These are phyloP conservation scores for Canariomyces notabilis DNA, from an alignment of 2,329 filamentous ascomycete species.

Conservation along the genomic window DNA sequence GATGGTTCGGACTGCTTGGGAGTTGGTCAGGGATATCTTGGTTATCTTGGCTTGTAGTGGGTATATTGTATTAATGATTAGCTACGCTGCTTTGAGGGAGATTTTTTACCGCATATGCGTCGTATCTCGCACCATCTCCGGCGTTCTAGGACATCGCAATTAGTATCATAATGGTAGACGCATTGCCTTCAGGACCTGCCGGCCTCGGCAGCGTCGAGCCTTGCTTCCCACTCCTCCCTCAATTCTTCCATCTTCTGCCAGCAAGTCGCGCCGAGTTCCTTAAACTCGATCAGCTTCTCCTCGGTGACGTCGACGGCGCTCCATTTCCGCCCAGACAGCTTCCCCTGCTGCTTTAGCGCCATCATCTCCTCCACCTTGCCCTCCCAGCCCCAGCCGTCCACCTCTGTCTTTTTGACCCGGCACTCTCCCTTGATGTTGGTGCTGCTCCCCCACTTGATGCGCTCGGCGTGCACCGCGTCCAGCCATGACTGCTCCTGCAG, in stretches of 20 bases:
- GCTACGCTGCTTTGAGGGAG: not conserved
- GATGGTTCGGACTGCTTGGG: too few relatives aligned
- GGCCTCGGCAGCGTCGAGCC: constrained; percentile 26
- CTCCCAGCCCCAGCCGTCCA: constrained; percentile 78
- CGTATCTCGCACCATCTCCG: not conserved
- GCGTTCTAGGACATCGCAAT: not conserved
- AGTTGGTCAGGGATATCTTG: too few relatives aligned
- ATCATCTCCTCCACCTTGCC: constrained; percentile 44
- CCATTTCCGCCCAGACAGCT: constrained; percentile 54
- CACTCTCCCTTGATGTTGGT: constrained; percentile 53
- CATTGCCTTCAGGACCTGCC: not conserved
- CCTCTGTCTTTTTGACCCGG: constrained; percentile 70
- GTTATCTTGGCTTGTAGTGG: too few relatives aligned
- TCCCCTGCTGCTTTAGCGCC: constrained; percentile 43
- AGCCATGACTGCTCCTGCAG: constrained; percentile 61
- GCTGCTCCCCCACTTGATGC: constrained; percentile 81
- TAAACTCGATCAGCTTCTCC: constrained; percentile 57
- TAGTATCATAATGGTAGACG: not conserved
- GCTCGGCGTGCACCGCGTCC: constrained; percentile 49
- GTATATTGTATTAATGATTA: too few relatives aligned
- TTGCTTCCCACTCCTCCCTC: constrained; percentile 60
- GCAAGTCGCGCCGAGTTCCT: constrained; percentile 53
- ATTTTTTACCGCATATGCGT: not conserved
- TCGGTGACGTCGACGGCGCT: constrained; percentile 54
- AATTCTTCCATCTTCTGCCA: constrained; percentile 71